Base-by-base conservation (phyloP, 805 yeast species). In the Saccharomyces jurei region DNA sequence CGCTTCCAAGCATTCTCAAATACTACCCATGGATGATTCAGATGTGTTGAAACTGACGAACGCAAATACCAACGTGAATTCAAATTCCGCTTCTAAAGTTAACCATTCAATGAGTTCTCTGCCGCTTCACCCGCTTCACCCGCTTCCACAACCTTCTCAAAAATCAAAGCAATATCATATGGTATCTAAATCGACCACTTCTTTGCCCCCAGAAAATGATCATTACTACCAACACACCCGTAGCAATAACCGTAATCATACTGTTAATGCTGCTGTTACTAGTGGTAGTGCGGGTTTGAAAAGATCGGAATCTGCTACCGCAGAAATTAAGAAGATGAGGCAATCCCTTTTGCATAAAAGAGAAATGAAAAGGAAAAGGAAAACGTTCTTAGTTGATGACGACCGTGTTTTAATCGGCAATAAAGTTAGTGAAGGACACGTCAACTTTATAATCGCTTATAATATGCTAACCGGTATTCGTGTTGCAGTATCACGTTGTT, bases 391-490 rank as follows among this genome's bases (percentile, higher is more conserved):
- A 25, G 81, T 79, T 50, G 86, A 81, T 58, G 84, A 80, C 50
- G 74, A 69, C 50, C 54, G 65, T 26, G 91, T 84, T 3, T 69
- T 84, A 48, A 84, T 87, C 11, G 96, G 96, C 3, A 86, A 87
- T 58, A 84, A 84, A 61, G 91, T 89, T 44, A 80, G 86, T 58
- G 98, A 94, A 70, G 97, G 97, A 47, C 98, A 94, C 66, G 89
- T 83, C 51, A 94, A 91, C 69, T 94, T 86, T 64, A 88, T 90
- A 28, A 83, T 92, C 77, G 99, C 97, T 1, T 95, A 94, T 70
- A 90, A 92, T 69, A 92, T 94, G 97, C 78, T 95, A 55, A 91
- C 98, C 0, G 99, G 99, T 2, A 94, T 94, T 49, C 79, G 99
- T 54, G 96, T 90, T 8, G 91, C 97, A 0, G 98, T 94, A 0